Evolutionary conservation across 2,329 filamentous ascomycete species (phyloP), one percentile per base, ranked within the genome.

Genomic region (Penicillium sp.): DNA sequence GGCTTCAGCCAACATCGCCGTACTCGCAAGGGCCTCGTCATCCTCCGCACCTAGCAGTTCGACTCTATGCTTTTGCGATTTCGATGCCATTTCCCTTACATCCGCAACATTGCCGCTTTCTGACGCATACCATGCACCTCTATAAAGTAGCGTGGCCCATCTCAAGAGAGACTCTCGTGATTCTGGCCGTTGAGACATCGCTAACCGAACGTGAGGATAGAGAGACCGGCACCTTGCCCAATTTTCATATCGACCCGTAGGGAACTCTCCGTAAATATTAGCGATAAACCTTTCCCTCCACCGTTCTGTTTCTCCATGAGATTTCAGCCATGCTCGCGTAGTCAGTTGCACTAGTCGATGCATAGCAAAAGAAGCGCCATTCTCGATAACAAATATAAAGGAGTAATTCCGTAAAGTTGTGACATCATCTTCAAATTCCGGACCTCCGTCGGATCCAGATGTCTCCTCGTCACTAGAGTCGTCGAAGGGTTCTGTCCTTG

Each of bases 281-380:
- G 68, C 56, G 49, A n/a, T n/a, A n/a, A 51, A 67, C 41, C 31
- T 44, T n/a, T 51, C 31, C 42, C 54, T 62, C 66, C 65, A 70
- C n/a, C 23, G 21, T 8, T 64, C 56, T 1, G 63, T 34, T 51
- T 70, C 49, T 0, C 49, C 47, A 8, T 66, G 28, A 0, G 50
- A 1, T 16, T 69, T 59, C 1, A 70, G 53, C 67, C 67, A 70
- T 33, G 45, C 56, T 21, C 58, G 52, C 21, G 50, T 62, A 0
- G 64, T 46, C 1, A 65, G 47, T 51, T 68, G 65, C 38, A 69
- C 64, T 2, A 69, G 59, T 12, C 54, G 34, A 58, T 69, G 61
- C 63, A 68, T 67, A 9, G 54, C 50, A 39, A 67, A 65, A 4
- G 16, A 10, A 2, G 33, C 42, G 13, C 12, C n/a, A 42, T 60